Evolutionary conservation across 164 flowering plant species (phyloP), one percentile per base, ranked within the genome.

Genomic region (Dillenia turbinata): DNA sequence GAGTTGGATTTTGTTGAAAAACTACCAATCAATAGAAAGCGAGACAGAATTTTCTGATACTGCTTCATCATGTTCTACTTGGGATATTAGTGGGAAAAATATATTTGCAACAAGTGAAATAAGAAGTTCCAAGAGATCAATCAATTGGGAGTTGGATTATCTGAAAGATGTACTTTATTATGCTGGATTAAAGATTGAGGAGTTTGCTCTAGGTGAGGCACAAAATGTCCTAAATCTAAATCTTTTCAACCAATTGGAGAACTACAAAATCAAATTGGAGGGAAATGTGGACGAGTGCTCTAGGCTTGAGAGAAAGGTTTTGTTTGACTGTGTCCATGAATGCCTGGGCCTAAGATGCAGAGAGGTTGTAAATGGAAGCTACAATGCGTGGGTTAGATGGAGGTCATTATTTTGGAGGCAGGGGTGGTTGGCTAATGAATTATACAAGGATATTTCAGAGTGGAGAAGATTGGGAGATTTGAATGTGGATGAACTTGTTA

Each of bases 401-500:
- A 49, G 14, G 16, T 46, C 52, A 15, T 17, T 73, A 71, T 65
- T 68, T 22, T 57, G 49, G n/a, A 67, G 57, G 61, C 67, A 69
- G 44, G 74, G 65, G 1, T 62, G 60, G 69, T 65, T 84, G 71
- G 81, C 80, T 2, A 83, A 77, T 33, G 81, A 81, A 52, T 22
- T 87, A 56, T 71, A 71, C 52, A 73, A 66, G 58, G 92, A 84
- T 63, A 75, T 81, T 5, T 53, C 54, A 5, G 59, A 81, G 24
- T 74, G 69, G 79, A 77, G 59, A 54, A 74, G 65, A 63, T 78
- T 72, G 76, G 77, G 66, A 47, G 85, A 81, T 10, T 33, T 74
- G 71, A 75, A 75, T 81, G 79, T 83, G 17, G 92, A 87, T 71
- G 88, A 78, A 57, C 77, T 86, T 52, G 86, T 87, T 54, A 85